Conservation (phyloP, 2,329 filamentous ascomycete species). For the Pseudogymnoascus sp. region DNA sequence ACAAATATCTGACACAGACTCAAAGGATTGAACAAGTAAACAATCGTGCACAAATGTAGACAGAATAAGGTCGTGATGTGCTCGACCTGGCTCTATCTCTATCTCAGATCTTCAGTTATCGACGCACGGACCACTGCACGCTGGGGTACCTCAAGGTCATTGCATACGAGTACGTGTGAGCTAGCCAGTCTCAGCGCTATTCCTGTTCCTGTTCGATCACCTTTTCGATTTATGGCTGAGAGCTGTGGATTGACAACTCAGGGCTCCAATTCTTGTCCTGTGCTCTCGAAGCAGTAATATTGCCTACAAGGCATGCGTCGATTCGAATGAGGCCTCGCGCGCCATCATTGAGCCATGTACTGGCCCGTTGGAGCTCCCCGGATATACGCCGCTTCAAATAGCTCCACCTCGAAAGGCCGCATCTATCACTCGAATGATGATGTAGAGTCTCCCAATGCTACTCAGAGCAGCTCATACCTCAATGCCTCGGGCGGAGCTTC, state of each 20-base stretch:
- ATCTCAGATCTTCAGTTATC: conserved; percentile 1
- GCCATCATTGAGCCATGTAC: conserved; percentile 58
- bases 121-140: not conserved
- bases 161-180: not conserved
- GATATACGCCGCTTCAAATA: conserved; percentile 71
- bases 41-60: conserved; percentile 2
- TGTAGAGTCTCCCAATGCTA: conserved; percentile 33
- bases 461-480: conserved; percentile 28
- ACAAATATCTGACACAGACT: not conserved
- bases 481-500: conserved; percentile 21
- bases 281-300: conserved; percentile 13
- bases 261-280: not conserved
- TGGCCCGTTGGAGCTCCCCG: conserved; percentile 82
- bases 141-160: conserved; percentile 6
- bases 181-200: conserved; percentile 2
- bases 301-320: conserved; percentile 26
- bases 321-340: conserved; percentile 27
- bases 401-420: conserved; percentile 43
- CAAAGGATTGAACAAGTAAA: not conserved
- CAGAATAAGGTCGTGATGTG: not conserved
- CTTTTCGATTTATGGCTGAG: conserved; percentile 1
- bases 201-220: conserved; percentile 1
- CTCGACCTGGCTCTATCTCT: not conserved
- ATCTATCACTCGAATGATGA: conserved; percentile 54
- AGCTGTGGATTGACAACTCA: conserved; percentile 1